These are phyloP conservation scores for Saksenaea oblongispora DNA, from an alignment of 371 early-diverging fungal genomes.

Conservation along the genomic window DNA sequence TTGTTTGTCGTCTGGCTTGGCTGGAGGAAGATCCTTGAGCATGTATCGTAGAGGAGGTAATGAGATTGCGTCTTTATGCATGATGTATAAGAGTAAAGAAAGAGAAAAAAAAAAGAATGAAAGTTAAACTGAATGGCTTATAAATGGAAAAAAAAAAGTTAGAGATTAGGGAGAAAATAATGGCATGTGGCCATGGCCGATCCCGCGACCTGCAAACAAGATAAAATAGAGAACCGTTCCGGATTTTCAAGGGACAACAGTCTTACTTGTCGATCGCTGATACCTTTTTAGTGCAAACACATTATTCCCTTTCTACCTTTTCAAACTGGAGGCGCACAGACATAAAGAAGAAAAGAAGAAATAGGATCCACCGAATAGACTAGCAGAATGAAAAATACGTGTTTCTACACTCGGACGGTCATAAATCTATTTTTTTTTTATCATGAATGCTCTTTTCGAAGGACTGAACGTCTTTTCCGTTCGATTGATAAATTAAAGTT, in stretches of 20 bases:
- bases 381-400: too few species aligned
- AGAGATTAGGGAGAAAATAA: neutral
- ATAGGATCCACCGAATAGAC: too few species aligned
- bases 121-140: neutral
- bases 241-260: conserved; percentile 3
- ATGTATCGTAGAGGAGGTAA: neutral
- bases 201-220: conserved; percentile 5
- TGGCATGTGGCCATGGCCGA: conserved; percentile 6
- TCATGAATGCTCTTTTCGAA: too few species aligned
- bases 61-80: neutral
- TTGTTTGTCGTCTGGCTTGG: neutral
- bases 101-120: neutral
- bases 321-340: too few species aligned
- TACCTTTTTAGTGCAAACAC: neutral
- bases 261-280: neutral
- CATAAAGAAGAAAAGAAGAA: too few species aligned
- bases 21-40: neutral
- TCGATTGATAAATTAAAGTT: neutral
- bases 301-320: neutral
- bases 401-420: too few species aligned
- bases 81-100: neutral
- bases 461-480: neutral
- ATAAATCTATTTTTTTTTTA: too few species aligned
- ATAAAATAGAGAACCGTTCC: neutral
- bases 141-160: neutral